Conservation (phyloP, 2,329 filamentous ascomycete genomes). For the Cladosporium sphaerospermum region DNA sequence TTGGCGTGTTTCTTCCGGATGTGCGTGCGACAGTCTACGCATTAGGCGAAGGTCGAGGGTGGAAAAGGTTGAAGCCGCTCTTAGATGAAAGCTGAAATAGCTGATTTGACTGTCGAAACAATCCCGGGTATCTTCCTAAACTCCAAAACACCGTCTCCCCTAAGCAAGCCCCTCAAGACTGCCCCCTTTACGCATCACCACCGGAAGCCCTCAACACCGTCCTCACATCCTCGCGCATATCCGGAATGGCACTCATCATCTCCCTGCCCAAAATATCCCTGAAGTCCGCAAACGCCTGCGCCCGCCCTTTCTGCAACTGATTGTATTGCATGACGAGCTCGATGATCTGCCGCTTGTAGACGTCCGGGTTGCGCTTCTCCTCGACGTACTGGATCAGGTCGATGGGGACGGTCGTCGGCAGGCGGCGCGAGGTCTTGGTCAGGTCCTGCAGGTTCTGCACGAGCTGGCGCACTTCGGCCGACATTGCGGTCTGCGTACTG, state of each 20-base stretch:
- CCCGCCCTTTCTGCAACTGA: constrained; percentile 56
- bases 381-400: constrained; percentile 62
- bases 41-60: no score
- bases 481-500: constrained; percentile 51
- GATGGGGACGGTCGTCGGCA: constrained; percentile 50
- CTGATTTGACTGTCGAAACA: no score
- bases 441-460: constrained; percentile 50
- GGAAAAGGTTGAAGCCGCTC: no score
- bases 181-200: constrained; percentile 20
- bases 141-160: not conserved
- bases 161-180: not conserved
- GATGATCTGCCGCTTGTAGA: constrained; percentile 61
- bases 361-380: constrained; percentile 57
- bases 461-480: constrained; percentile 49
- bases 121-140: not conserved
- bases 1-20: no score
- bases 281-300: constrained; percentile 53
- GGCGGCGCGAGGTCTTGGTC: constrained; percentile 42
- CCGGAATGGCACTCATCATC: constrained; percentile 53
- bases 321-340: constrained; percentile 58
- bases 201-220: constrained; percentile 43
- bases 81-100: no score
- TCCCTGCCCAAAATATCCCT: constrained; percentile 54
- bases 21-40: no score
- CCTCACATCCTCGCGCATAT: constrained; percentile 48